Conservation (phyloP, 371 early-diverging fungal species). For the Syncephalis plumigaleata region DNA sequence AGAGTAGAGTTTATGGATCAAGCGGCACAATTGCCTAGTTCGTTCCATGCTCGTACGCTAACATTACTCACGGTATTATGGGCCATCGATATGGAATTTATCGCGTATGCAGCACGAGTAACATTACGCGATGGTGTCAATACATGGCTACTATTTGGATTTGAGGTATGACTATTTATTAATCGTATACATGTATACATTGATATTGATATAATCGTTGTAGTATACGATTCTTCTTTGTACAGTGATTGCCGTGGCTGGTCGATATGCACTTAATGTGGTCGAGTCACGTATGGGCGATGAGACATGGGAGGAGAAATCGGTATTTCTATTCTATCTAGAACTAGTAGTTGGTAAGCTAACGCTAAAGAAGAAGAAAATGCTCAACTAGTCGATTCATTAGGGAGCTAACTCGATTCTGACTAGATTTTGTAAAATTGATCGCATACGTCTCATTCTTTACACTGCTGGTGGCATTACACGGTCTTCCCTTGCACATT, state of each 20-base stretch:
- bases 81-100: conserved; percentile 43
- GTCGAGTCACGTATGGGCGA: conserved; percentile 56
- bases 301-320: conserved; percentile 88
- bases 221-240: conserved; percentile 77
- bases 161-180: conserved; percentile 45
- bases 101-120: conserved; percentile 40
- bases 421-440: conserved; percentile 70
- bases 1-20: conserved; percentile 89
- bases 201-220: not conserved
- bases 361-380: not conserved
- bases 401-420: not conserved
- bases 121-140: conserved; percentile 46
- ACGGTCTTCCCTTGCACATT: conserved; percentile 83
- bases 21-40: conserved; percentile 33
- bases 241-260: conserved; percentile 43
- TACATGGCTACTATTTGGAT: conserved; percentile 93
- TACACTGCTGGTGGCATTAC: conserved; percentile 54
- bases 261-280: conserved; percentile 69
- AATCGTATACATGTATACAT: not conserved
- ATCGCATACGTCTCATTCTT: conserved; percentile 77
- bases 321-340: conserved; percentile 74
- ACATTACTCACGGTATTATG: conserved; percentile 42
- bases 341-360: conserved; percentile 55
- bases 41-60: conserved; percentile 50
- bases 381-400: not conserved